Conservation (phyloP, 108 stramenopile species). For the Nannochloropsis gaditana region DNA sequence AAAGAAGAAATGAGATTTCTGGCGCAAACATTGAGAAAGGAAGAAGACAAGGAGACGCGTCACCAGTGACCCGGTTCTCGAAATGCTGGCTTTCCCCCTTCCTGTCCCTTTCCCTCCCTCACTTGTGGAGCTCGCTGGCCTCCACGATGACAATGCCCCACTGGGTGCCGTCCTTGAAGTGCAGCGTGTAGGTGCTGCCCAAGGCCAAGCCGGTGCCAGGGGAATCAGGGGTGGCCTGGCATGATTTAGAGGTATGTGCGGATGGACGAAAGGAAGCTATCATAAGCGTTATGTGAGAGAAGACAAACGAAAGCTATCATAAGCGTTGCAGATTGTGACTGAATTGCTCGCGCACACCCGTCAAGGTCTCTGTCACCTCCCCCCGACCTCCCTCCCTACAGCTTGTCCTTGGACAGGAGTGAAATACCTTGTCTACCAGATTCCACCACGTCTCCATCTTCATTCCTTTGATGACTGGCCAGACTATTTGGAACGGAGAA, state of each 20-base stretch:
- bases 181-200: constrained; percentile 2
- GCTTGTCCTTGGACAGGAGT: not conserved
- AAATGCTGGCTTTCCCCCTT: not conserved
- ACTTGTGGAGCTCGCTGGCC: not conserved
- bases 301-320: no score
- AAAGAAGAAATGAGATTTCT: not conserved
- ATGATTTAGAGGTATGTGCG: no score
- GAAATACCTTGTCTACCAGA: not conserved
- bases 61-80: no score
- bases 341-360: no score
- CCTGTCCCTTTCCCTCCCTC: not conserved
- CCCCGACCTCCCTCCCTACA: not conserved
- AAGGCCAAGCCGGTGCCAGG: not conserved
- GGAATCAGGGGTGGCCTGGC: not conserved
- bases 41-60: not conserved
- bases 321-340: no score
- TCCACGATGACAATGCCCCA: constrained; percentile 8
- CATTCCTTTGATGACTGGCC: constrained; percentile 16
- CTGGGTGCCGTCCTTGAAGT: not conserved
- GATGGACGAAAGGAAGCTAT: no score
- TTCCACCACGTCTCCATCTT: constrained; percentile 19
- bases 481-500: not conserved
- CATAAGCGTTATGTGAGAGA: no score
- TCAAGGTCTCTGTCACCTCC: not conserved
- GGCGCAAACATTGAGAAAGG: not conserved